phyloP scores from a whole-genome alignment of 2,329 filamentous ascomycete genomes.

The Chaetomium strumarium region DNA sequence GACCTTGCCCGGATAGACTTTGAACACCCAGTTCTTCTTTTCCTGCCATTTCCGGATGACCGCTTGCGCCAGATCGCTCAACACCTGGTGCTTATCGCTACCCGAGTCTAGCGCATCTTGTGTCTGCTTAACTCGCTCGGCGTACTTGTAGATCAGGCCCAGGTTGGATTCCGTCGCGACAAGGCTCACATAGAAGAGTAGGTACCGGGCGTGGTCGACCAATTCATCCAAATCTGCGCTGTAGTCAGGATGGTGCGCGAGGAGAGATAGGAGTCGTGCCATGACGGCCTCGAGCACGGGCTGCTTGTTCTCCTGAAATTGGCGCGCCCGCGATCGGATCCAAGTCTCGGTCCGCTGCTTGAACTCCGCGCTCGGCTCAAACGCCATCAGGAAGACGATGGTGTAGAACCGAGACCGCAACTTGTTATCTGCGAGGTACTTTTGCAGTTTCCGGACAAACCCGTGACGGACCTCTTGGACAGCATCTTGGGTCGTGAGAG shows the following conservation, averaged over 20 bases:
- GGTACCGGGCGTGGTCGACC: slow-evolving; percentile 77
- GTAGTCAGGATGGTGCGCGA: slow-evolving; percentile 94
- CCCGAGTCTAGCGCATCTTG: slow-evolving; percentile 67
- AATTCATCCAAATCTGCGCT: slow-evolving; percentile 60
- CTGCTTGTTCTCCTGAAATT: slow-evolving; percentile 54
- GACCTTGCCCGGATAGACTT: slow-evolving; percentile 75
- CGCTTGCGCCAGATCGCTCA: slow-evolving; percentile 81
- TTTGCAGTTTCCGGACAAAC: slow-evolving; percentile 83
- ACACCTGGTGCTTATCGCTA: slow-evolving; percentile 72
- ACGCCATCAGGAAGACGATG: slow-evolving; percentile 83
- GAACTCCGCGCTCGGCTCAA: slow-evolving; percentile 72
- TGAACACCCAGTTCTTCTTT: slow-evolving; percentile 76
- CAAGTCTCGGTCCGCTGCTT: slow-evolving; percentile 76
- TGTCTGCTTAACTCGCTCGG: slow-evolving; percentile 87
- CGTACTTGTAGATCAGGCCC: slow-evolving; percentile 82
- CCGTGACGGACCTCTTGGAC: slow-evolving; percentile 66
- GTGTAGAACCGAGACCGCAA: slow-evolving; percentile 77
- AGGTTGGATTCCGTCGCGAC: slow-evolving; percentile 84
- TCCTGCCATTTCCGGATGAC: slow-evolving; percentile 83
- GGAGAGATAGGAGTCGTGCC: slow-evolving; percentile 73
- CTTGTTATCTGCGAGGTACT: slow-evolving; percentile 71
- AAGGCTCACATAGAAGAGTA: slow-evolving; percentile 79
- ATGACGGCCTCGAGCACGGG: slow-evolving; percentile 74
- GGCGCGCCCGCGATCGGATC: slow-evolving; percentile 73
- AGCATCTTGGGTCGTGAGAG: slow-evolving; percentile 74